Conservation (phyloP, 352 stramenopile species). For the Pythium phragmiticola region DNA sequence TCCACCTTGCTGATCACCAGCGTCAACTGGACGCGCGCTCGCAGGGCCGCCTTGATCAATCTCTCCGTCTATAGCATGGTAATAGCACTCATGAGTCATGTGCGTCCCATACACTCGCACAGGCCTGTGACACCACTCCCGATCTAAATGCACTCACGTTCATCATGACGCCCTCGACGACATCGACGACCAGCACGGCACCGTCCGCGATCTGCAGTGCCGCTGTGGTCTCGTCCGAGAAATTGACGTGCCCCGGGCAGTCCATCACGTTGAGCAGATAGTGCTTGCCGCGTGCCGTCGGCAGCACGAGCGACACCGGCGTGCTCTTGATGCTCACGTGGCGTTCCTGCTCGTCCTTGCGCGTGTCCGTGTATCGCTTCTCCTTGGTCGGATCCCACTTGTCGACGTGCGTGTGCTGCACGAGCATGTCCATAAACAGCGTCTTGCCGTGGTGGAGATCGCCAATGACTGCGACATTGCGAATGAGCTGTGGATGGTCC, state of each 20-base stretch:
- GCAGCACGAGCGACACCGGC: slow-evolving; percentile 94
- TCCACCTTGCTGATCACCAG: slow-evolving; percentile 99
- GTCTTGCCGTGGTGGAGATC: slow-evolving; percentile 97
- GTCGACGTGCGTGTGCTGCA: slow-evolving; percentile 87
- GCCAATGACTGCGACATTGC: slow-evolving; percentile 96
- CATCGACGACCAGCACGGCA: slow-evolving; percentile 96
- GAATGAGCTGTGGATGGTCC: slow-evolving; percentile 86
- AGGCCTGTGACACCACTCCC: neutral
- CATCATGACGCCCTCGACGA: slow-evolving; percentile 98
- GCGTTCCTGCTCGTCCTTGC: slow-evolving; percentile 96
- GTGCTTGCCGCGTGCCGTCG: slow-evolving; percentile 93
- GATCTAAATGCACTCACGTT: slow-evolving; percentile 46
- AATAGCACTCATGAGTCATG: neutral
- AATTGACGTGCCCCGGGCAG: slow-evolving; percentile 97
- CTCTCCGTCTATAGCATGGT: slow-evolving; percentile 87
- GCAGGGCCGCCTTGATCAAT: slow-evolving; percentile 91
- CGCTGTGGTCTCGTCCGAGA: slow-evolving; percentile 95
- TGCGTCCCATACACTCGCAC: neutral
- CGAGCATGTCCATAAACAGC: slow-evolving; percentile 89
- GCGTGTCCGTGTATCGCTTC: slow-evolving; percentile 94
- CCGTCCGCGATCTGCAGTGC: slow-evolving; percentile 94
- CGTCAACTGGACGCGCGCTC: slow-evolving; percentile 87
- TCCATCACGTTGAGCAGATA: slow-evolving; percentile 97
- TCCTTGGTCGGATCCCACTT: slow-evolving; percentile 81
- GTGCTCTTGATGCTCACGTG: slow-evolving; percentile 97